Evolutionary conservation across 2,329 filamentous ascomycete genomes (phyloP).

Genomic region (Ciborinia camelliae): DNA sequence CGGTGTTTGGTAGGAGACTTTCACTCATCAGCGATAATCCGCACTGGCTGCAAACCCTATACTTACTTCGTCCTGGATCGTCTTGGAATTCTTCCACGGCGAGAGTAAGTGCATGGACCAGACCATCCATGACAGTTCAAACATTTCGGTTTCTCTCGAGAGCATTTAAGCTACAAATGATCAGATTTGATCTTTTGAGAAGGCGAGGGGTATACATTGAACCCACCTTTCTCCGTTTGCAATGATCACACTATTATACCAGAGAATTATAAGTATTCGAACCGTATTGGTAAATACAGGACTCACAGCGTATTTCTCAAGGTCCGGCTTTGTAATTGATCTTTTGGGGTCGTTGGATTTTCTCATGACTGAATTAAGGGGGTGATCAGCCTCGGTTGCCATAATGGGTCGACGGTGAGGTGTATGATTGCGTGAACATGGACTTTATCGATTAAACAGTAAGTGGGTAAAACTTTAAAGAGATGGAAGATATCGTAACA

Average conservation of each 20-base stretch:
- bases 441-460: background rate
- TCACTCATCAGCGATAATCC: background rate
- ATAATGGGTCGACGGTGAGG: background rate
- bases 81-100: constrained; percentile 20
- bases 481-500: background rate
- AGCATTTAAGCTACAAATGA: constrained; percentile 15
- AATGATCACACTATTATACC: background rate
- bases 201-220: background rate
- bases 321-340: background rate
- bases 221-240: constrained; percentile 4
- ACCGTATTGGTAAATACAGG: background rate
- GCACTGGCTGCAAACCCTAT: background rate
- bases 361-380: background rate
- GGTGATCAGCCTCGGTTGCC: background rate
- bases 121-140: constrained; percentile 17
- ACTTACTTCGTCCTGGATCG: constrained; percentile 18
- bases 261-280: background rate
- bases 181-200: background rate
- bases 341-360: background rate
- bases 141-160: constrained; percentile 22
- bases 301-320: constrained; percentile 5
- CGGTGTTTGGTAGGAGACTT: background rate
- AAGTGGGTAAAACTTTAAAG: background rate
- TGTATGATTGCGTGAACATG: background rate
- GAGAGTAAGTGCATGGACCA: constrained; percentile 23